Evolutionary conservation across 257 asterid species (phyloP).

Genomic region (Solanum tarijense): DNA sequence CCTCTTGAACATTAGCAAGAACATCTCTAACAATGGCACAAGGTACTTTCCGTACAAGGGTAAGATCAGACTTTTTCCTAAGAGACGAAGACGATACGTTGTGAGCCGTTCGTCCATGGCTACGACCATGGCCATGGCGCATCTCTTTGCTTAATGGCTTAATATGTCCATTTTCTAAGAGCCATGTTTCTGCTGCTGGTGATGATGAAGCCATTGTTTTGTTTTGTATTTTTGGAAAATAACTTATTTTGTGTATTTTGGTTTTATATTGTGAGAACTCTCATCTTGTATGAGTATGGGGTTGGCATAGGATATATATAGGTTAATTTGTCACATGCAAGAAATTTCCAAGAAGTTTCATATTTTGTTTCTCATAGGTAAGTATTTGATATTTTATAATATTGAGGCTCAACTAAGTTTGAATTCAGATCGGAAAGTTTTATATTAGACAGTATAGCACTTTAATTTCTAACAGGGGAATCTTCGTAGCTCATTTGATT

Average conservation of each 20-base stretch:
- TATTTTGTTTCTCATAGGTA: neutral
- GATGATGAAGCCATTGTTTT: slow-evolving; percentile 1
- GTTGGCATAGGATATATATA: neutral
- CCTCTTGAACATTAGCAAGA: slow-evolving; percentile 56
- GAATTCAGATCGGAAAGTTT: neutral
- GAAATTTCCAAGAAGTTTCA: neutral
- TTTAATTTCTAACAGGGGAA: neutral
- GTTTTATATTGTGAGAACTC: neutral
- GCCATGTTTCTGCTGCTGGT: slow-evolving; percentile 27
- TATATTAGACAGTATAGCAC: neutral
- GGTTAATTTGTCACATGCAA: neutral
- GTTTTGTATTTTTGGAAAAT: neutral
- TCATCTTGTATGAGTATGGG: neutral
- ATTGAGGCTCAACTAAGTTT: neutral
- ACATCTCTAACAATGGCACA: slow-evolving; percentile 20
- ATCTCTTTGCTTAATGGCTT: slow-evolving; percentile 41
- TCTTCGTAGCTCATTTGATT: neutral
- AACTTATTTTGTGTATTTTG: neutral
- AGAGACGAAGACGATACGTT: slow-evolving; percentile 66
- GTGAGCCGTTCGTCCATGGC: slow-evolving; percentile 49
- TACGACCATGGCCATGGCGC: slow-evolving; percentile 26
- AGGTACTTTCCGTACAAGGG: slow-evolving; percentile 43
- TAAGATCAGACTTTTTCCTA: slow-evolving; percentile 61
- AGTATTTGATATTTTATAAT: neutral
- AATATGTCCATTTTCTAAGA: slow-evolving; percentile 49